A percentile compares a stretch with the other conserved stretches of the same genome.
Conservation (phyloP, 768 basidiomycete genomes). For the Pholiota conissans region DNA sequence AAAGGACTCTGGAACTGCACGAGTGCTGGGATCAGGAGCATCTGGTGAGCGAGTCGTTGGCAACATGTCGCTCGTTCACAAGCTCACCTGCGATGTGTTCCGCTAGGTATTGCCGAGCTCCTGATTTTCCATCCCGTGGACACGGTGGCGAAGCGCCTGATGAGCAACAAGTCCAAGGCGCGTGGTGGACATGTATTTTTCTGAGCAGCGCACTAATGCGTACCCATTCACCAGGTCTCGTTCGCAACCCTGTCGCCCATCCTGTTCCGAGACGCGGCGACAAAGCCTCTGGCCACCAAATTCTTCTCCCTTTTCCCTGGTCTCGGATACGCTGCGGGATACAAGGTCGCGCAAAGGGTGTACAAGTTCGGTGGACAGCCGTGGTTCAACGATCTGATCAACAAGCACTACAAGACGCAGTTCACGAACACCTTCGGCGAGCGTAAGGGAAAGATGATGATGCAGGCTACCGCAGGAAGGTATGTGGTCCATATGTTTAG, state of each 20-base stretch:
- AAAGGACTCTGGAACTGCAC: constrained; percentile 88
- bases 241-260: constrained; percentile 64
- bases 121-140: constrained; percentile 95
- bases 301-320: constrained; percentile 96
- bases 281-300: constrained; percentile 63
- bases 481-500: constrained; percentile 26
- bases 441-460: constrained; percentile 93
- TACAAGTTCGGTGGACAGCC: constrained; percentile 99
- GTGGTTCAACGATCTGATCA: constrained; percentile 93
- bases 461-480: constrained; percentile 95
- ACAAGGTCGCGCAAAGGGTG: constrained; percentile 91
- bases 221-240: constrained; percentile 50
- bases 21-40: constrained; percentile 88
- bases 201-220: not conserved
- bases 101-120: constrained; percentile 87
- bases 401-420: constrained; percentile 72
- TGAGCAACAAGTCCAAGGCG: constrained; percentile 95
- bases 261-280: constrained; percentile 85
- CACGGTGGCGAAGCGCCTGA: constrained; percentile 96
- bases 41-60: constrained; percentile 61
- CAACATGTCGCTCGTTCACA: not conserved
- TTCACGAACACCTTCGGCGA: constrained; percentile 90
- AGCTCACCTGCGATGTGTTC: not conserved
- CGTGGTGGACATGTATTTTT: not conserved
- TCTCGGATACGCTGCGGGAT: constrained; percentile 96